Base-by-base conservation (phyloP, 2,329 filamentous ascomycete genomes). In the Pezicula radicicola region DNA sequence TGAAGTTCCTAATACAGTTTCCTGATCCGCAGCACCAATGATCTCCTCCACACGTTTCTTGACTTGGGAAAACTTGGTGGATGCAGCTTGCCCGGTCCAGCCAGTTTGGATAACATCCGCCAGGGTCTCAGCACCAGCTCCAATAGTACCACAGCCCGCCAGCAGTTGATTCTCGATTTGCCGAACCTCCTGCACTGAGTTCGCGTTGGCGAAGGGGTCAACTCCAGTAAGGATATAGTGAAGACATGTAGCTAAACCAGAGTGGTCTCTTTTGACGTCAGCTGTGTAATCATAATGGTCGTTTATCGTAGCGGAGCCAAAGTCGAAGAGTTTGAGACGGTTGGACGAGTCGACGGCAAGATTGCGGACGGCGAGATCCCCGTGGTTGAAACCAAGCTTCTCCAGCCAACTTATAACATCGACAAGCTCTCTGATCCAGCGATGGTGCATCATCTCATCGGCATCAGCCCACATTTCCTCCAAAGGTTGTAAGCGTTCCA, bases 241-340 rank as follows among this genome's bases (percentile, higher is more conserved):
- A 53, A 53, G 46, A 46, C 51, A 53, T 46, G 51, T 53, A 46
- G 46, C 46, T 49, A 50, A 46, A 53, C 51, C 46, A 46, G 36
- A 53, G 33, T 53, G 40, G 51, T 53, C 51, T 49, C 51, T 53
- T 46, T 53, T 46, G 4, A 49, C 41, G 41, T 53, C 30, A 18
- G 51, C 51, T 49, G 39, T 19, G 33, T 53, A 53, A 49, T 53
- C 41, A 50, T 53, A 53, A 40, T 53, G 46, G 39, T 46, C 33
- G 8, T 40, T 49, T 40, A 37, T 41, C 33, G 51, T 53, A 49
- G 51, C 33, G 46, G 46, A 53, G 42, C 44, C 49, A 48, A 51
- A 50, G 46, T 53, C 46, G 40, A 53, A 49, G 15, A 49, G 46
- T 49, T 53, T 49, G 41, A 50, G 51, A 41, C 27, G 43, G 37